Percentiles rank a stretch among this genome's conserved stretches.
Conservation (phyloP, 768 basidiomycete genomes). For the Russula vinacea region DNA sequence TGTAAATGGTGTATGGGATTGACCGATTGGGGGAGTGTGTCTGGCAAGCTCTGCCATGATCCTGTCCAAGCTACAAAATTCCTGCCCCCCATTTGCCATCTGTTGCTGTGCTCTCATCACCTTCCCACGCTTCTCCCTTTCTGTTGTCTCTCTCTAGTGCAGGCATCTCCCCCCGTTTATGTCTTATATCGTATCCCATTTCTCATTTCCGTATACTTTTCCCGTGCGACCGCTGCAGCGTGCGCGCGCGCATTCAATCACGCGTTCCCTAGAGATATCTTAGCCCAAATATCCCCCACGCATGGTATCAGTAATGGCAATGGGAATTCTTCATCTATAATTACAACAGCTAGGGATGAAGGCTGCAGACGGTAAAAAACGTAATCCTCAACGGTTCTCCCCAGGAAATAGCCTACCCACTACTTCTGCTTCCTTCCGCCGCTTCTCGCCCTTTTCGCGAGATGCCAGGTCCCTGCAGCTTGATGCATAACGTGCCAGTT, state of each 20-base stretch:
- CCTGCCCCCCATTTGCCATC: constrained; percentile 27
- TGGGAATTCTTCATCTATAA: constrained; percentile 24
- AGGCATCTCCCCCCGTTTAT: constrained; percentile 22
- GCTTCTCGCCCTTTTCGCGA: constrained; percentile 65
- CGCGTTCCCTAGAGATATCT: constrained; percentile 29
- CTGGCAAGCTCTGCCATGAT: constrained; percentile 54
- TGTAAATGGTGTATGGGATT: constrained; percentile 45
- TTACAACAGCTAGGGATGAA: neutral
- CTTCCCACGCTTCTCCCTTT: constrained; percentile 15
- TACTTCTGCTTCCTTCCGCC: constrained; percentile 74
- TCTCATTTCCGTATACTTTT: constrained; percentile 24
- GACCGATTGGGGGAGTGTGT: constrained; percentile 39
- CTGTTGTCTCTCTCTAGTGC: constrained; percentile 16
- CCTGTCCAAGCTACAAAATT: constrained; percentile 45
- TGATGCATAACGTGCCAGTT: constrained; percentile 70
- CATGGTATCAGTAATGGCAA: constrained; percentile 26
- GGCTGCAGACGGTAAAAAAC: neutral
- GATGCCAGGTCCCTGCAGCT: constrained; percentile 56
- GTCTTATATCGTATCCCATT: constrained; percentile 27
- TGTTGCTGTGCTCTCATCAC: constrained; percentile 33
- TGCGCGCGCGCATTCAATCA: constrained; percentile 21
- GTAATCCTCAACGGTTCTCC: constrained; percentile 49
- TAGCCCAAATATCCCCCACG: constrained; percentile 24
- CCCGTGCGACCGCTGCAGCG: constrained; percentile 21
- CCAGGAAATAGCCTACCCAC: constrained; percentile 73